A percentile compares a stretch with the other conserved stretches of the same genome.
Evolutionary conservation across 2,329 filamentous ascomycete species (phyloP).

Genomic region (Talaromyces rugulosus): DNA sequence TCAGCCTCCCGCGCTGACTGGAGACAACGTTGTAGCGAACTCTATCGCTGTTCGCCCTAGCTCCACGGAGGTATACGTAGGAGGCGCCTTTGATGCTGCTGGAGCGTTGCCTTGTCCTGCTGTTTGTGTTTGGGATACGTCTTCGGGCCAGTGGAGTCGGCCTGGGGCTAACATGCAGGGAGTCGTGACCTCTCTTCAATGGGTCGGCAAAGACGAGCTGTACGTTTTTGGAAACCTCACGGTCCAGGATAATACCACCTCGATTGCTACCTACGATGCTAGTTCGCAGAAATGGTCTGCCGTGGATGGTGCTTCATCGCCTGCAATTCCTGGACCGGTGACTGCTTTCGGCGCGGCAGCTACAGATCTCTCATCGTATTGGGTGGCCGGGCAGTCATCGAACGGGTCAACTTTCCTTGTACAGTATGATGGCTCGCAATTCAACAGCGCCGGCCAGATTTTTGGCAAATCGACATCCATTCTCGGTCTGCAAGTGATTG

Average conservation of each 20-base stretch:
- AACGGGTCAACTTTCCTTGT: conserved; percentile 72
- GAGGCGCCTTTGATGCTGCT: conserved; percentile 76
- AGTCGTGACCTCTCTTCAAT: conserved; percentile 66
- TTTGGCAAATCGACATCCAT: conserved; percentile 66
- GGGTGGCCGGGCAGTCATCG: conserved; percentile 69
- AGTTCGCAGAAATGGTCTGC: conserved; percentile 61
- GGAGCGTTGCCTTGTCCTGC: conserved; percentile 77
- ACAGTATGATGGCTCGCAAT: conserved; percentile 72
- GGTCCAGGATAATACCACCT: conserved; percentile 61
- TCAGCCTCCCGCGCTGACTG: conserved; percentile 73
- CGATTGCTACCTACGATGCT: conserved; percentile 69
- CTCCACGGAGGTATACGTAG: conserved; percentile 74
- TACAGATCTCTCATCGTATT: conserved; percentile 67
- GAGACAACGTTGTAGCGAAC: conserved; percentile 64
- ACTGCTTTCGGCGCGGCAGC: conserved; percentile 72
- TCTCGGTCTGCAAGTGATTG: conserved; percentile 76
- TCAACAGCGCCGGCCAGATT: conserved; percentile 60
- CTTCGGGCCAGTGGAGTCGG: conserved; percentile 70
- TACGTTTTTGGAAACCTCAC: conserved; percentile 74
- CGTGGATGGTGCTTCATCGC: conserved; percentile 49
- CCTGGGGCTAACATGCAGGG: conserved; percentile 71
- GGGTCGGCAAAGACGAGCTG: conserved; percentile 68
- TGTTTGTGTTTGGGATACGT: conserved; percentile 74
- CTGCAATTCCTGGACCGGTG: conserved; percentile 70
- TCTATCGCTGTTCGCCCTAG: conserved; percentile 69